Conservation (phyloP, 2,329 filamentous ascomycete genomes). For the Rhinocladiella mackenziei region DNA sequence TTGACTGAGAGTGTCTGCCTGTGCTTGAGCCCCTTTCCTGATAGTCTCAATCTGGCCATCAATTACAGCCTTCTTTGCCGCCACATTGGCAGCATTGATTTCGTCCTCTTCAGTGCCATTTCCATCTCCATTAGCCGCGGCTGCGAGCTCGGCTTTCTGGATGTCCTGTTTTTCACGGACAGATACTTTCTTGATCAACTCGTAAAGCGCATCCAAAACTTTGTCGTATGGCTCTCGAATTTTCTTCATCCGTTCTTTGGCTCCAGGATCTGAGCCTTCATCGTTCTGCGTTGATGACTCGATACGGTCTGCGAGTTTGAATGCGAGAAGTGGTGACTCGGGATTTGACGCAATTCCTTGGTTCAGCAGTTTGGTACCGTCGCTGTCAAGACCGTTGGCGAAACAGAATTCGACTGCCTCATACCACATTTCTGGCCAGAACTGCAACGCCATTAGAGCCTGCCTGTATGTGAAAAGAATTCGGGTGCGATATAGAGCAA, state of each 20-base stretch:
- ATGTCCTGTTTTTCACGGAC: slow-evolving; percentile 62
- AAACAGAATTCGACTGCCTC: slow-evolving; percentile 93
- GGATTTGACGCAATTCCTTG: slow-evolving; percentile 86
- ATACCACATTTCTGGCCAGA: slow-evolving; percentile 95
- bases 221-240: slow-evolving; percentile 80
- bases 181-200: slow-evolving; percentile 68
- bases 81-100: slow-evolving; percentile 46
- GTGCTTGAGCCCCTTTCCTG: slow-evolving; percentile 64
- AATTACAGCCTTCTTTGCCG: slow-evolving; percentile 51
- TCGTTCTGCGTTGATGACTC: slow-evolving; percentile 73
- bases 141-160: slow-evolving; percentile 51
- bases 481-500: slow-evolving; percentile 67
- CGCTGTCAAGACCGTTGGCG: slow-evolving; percentile 65
- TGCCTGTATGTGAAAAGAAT: slow-evolving; percentile 91
- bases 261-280: slow-evolving; percentile 65
- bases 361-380: slow-evolving; percentile 73
- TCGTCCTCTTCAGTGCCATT: slow-evolving; percentile 47
- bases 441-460: slow-evolving; percentile 85
- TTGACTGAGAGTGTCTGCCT: slow-evolving; percentile 71
- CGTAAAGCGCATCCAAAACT: slow-evolving; percentile 82
- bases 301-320: slow-evolving; percentile 83
- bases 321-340: slow-evolving; percentile 83
- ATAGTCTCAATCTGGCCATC: slow-evolving; percentile 55
- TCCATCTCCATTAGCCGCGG: slow-evolving; percentile 36
- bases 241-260: slow-evolving; percentile 61